Base-by-base conservation (phyloP, 192 early-diverging fungal genomes). In the Umbelopsis vinacea region DNA sequence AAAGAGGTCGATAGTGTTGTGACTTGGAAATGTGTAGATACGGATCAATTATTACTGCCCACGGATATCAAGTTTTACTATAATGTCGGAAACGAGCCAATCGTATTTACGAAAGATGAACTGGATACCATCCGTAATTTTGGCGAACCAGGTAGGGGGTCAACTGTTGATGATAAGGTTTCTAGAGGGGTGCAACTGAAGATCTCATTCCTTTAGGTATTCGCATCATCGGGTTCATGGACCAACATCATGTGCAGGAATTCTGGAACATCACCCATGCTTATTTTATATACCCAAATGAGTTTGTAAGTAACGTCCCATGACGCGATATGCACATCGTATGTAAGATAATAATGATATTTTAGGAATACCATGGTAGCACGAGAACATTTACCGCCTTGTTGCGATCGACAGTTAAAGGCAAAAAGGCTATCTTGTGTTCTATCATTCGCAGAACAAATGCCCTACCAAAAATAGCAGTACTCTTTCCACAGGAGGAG, bases 231-330 rank as follows among this genome's bases (percentile, higher is more conserved):
- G 94, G 94, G 15, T 95, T 95, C 82, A 91, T 92, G 68, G 80
- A 85, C 14, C 73, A 46, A 11, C 63, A 14, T 29, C 57, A 71
- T 5, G 71, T 92, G 8, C 79, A 83, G 19, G 66, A 76, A 43
- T 79, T 93, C 38, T 80, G 90, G 71, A 92, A 92, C 66, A 74
- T 95, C 68, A 75, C 50, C 22, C 90, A 90, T 68, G 71, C 89
- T 9, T 79, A 83, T 52, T 93, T 95, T 74, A 77, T 95, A 35
- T 89, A 88, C 69, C 92, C 94, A 11, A 91, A 94, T 71, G 93
- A 95, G 60, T 60, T n/a, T 29, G 91, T 92, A 80, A 67, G 68
- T 43, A 22, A 29, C 33, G 21, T 22, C 21, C 35, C 43, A 48
- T 46, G 21, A 11, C 46, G 6, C 10, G 46, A n/a, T 69, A 14